Base-by-base conservation (phyloP, 805 yeast genomes). In the Nakazawaea pomicola region DNA sequence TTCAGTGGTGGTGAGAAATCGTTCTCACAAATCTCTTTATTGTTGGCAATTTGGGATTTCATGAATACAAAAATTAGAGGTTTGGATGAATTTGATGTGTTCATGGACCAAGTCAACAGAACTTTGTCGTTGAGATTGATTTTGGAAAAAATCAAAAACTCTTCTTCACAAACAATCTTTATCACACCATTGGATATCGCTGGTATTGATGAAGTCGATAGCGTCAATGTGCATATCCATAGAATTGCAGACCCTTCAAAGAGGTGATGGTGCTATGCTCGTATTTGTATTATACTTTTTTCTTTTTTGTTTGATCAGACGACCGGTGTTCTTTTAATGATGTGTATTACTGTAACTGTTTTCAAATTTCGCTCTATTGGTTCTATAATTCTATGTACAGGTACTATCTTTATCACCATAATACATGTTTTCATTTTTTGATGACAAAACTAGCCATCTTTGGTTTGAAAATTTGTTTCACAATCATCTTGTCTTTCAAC, bases 1-100 rank as follows among this genome's bases (percentile, higher is more conserved):
- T 70, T 91, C 19, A 88, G 96, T 1, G 99, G 99, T 28, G 99
- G 99, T 34, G 99, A 93, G 57, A 90, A 90, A 56, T 88, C 97
- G 0, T 91, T 83, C 58, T 80, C 96, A 0, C 99, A 95, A 58
- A 80, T 91, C 47, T 85, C 97, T 0, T 70, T 93, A 44, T 62
- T 93, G 34, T 67, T 91, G 45, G 83, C 97, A 0, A 83, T 95
- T 21, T 93, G 99, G 99, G 78, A 79, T 48, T 82, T 87, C 20
- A 90, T 93, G 96, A 78, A 83, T 46, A 82, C 95, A 0, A 76
- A 85, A 43, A 74, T 93, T 15, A 76, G 95, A 45, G 97, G 97
- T 0, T 65, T 93, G 45, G 99, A 93, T 61, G 99, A 93, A 60
- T 93, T 85, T 58, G 99, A 93, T 62, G 99, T 93, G 16, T 93